Base-by-base conservation (phyloP, 2,329 filamentous ascomycete genomes). In the Hymenotorrendiella dingleyae region DNA sequence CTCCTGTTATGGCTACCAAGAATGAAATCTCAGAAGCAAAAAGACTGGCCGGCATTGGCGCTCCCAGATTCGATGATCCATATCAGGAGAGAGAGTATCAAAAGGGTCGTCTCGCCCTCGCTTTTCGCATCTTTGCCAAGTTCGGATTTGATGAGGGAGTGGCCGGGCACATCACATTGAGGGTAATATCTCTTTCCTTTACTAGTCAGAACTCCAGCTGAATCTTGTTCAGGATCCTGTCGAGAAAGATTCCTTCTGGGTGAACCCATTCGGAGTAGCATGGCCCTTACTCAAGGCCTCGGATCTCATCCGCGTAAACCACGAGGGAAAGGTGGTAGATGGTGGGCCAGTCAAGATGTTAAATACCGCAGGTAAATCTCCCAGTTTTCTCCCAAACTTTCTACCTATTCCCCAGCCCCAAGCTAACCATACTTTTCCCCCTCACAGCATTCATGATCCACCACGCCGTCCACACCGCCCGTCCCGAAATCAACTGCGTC, bases 271-370 rank as follows among this genome's bases (percentile, higher is more conserved):
- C 38, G 59, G 58, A 14, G 57, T 62, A 17, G 56, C 58, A 3
- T 62, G 58, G 58, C 57, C 57, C 10, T 44, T 59, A 3, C 74
- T 85, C 32, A 80, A 76, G 43, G 70, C 72, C 0, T 80, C 76
- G 0, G 80, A 86, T 49, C 68, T 86, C n/a, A 83, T 86, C 41
- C 75, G 73, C 11, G 80, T 86, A 2, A 70, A 82, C 52, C 68
- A 77, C 39, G 59, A 71, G 0, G 82, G 82, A 2, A 64, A 76
- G 19, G 71, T 85, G 19, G 72, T 86, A 22, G 80, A 77, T 8
- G 80, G 81, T 3, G 80, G 80, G 0, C 57, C 62, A 12, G 45
- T 47, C 14, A 48, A 57, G 16, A 42, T 59, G 5, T 36, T 62
- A 1, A 62, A 62, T 20, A 52, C 52, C 30, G 58, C 59, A 7